Conservation (phyloP, 2,329 filamentous ascomycete genomes). For the Macroventuria anomochaeta region DNA sequence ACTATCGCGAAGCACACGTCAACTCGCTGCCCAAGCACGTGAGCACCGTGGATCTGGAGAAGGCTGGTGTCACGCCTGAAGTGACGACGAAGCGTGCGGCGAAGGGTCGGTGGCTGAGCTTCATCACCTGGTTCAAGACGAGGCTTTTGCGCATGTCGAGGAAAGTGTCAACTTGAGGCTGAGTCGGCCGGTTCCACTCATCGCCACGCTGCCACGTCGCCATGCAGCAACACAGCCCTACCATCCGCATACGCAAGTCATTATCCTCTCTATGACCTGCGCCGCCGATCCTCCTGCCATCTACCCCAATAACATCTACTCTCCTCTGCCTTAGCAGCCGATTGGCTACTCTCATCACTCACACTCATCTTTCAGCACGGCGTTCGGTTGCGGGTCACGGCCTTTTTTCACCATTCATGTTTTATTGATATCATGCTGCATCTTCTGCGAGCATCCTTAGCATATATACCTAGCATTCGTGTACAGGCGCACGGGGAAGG, state of each 20-base stretch:
- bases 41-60: slow-evolving; percentile 38
- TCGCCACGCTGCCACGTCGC: slow-evolving; percentile 8
- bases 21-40: slow-evolving; percentile 46
- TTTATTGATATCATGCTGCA: slow-evolving; percentile 27
- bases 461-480: slow-evolving; percentile 22
- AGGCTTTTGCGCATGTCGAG: slow-evolving; percentile 58
- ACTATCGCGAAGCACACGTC: slow-evolving; percentile 45
- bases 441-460: slow-evolving; percentile 27
- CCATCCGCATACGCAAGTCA: slow-evolving; percentile 3
- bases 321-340: slow-evolving; percentile 6
- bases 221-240: slow-evolving; percentile 13
- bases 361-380: slow-evolving; percentile 27
- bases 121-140: slow-evolving; percentile 64
- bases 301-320: slow-evolving; percentile 13
- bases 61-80: slow-evolving; percentile 35
- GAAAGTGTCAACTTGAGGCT: slow-evolving; percentile 12
- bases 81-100: slow-evolving; percentile 45
- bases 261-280: not conserved
- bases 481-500: slow-evolving; percentile 19
- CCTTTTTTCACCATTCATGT: slow-evolving; percentile 25
- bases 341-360: not conserved
- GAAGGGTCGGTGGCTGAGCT: slow-evolving; percentile 59
- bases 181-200: not conserved
- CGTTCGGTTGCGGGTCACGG: slow-evolving; percentile 26
- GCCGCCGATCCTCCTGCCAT: not conserved